Evolutionary conservation across 2,329 filamentous ascomycete genomes (phyloP), one percentile per base, ranked within the genome.

Genomic region (Microcera coccophila): DNA sequence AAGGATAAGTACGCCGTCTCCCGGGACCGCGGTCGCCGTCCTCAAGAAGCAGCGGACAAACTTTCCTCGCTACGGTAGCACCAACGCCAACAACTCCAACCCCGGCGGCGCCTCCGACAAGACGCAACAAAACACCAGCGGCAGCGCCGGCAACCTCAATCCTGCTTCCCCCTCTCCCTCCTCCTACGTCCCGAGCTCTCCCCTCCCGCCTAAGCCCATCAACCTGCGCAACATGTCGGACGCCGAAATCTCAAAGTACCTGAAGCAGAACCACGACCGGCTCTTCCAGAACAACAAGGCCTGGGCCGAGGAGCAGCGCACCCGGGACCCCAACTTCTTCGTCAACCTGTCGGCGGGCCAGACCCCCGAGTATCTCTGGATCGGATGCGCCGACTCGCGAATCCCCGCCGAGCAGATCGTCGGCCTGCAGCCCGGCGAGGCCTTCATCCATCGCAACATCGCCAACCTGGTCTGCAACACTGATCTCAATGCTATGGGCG

Each of bases 371-470:
- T 87, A 87, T 65, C 76, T 87, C 41, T 95, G 89, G 87, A 87
- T 95, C 61, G 90, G 90, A 37, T 96, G 90, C 75, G 85, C 85
- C 66, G 90, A 95, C 73, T 89, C 84, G 31, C 87, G 90, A 53
- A 87, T 91, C 62, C 90, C 90, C n/a, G 90, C 91, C 58, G 91
- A 90, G 60, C 87, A 87, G 61, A 82, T 96, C 64, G 82, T 89
- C 36, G 84, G 86, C 53, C 78, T 91, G 43, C 75, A 85, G 61
- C 87, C 90, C n/a, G 90, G 90, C 55, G 88, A 95, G 68, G 85
- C 91, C 58, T 96, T 95, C 66, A 85, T 94, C 54, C 89, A 95
- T 75, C 87, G 90, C 68, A 95, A 96, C 62, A 95, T 95, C 66
- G 90, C 89, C 69, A 95, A 95, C 73, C 76, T 94, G 52, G 77